Conservation (phyloP, 495 filamentous ascomycete genomes). For the Aspergillus nidulans region DNA sequence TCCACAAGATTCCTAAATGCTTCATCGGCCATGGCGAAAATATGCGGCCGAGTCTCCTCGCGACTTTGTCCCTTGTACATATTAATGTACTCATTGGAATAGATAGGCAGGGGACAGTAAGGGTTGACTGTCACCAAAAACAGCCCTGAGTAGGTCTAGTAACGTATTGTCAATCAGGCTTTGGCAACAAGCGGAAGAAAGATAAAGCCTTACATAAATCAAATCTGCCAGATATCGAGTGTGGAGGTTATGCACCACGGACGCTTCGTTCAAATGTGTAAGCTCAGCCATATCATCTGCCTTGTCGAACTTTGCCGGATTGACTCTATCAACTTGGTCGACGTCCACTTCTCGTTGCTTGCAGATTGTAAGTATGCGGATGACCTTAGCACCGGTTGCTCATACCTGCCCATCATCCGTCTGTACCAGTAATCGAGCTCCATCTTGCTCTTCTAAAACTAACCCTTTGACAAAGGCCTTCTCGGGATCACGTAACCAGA, state of each 20-base stretch:
- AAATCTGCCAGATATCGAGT: slow-evolving; percentile 90
- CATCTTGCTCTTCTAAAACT: slow-evolving; percentile 75
- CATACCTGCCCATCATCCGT: slow-evolving; percentile 90
- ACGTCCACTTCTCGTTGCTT: slow-evolving; percentile 82
- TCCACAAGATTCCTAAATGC: slow-evolving; percentile 95
- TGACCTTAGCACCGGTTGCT: not conserved
- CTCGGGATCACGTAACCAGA: slow-evolving; percentile 87
- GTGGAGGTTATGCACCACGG: slow-evolving; percentile 94
- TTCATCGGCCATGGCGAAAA: slow-evolving; percentile 97
- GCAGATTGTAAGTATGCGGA: slow-evolving; percentile 10
- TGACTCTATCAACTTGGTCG: slow-evolving; percentile 94
- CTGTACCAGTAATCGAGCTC: slow-evolving; percentile 70
- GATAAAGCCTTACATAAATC: slow-evolving; percentile 64
- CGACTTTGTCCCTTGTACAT: slow-evolving; percentile 88
- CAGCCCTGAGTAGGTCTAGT: slow-evolving; percentile 87
- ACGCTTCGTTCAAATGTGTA: slow-evolving; percentile 95
- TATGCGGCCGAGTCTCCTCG: slow-evolving; percentile 95
- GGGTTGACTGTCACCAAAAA: slow-evolving; percentile 98
- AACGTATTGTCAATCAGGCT: slow-evolving; percentile 8
- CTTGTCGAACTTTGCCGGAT: slow-evolving; percentile 98
- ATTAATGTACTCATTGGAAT: slow-evolving; percentile 92
- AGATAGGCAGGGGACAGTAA: slow-evolving; percentile 91
- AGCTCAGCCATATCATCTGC: slow-evolving; percentile 99
- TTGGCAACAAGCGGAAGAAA: not conserved
- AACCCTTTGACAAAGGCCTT: slow-evolving; percentile 88